Evolutionary conservation across 192 early-diverging fungal genomes (phyloP).

Genomic region (Linnemannia exigua): DNA sequence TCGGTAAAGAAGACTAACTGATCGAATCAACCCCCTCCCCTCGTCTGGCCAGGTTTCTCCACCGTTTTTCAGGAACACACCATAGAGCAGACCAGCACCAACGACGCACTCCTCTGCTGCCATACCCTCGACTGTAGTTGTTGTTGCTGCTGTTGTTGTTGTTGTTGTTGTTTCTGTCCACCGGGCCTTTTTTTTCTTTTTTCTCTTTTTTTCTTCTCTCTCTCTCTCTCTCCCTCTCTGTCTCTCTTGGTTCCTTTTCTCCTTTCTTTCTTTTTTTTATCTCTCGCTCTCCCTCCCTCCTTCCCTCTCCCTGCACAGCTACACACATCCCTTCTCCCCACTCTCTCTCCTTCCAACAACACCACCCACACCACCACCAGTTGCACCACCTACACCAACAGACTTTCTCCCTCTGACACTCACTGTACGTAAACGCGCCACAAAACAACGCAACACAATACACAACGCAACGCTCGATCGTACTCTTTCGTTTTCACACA

Average conservation of each 20-base stretch:
- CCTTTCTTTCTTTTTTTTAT: background rate
- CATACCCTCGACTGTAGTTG: too few species aligned
- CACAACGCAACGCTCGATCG: background rate
- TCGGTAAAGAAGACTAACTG: background rate
- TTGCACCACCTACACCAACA: background rate
- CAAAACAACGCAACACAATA: background rate
- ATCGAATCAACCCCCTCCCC: background rate
- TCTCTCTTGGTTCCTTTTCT: background rate
- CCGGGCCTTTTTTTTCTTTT: background rate
- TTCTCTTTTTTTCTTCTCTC: background rate
- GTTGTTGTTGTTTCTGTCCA: background rate
- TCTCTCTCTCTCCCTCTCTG: background rate
- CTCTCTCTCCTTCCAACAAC: background rate
- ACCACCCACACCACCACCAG: background rate
- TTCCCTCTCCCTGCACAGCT: background rate
- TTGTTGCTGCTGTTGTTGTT: background rate
- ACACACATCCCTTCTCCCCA: background rate
- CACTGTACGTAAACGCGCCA: background rate
- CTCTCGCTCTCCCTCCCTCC: background rate
- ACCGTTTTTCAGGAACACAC: slow-evolving; percentile 13
- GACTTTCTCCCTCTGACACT: background rate
- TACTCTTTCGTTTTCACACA: background rate
- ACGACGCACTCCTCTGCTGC: too few species aligned
- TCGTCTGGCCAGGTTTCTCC: slow-evolving; percentile 10
- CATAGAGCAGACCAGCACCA: too few species aligned